These are phyloP conservation scores for Selaginella tamariscina DNA, from an alignment of 75 land plant genomes.

Conservation along the genomic window DNA sequence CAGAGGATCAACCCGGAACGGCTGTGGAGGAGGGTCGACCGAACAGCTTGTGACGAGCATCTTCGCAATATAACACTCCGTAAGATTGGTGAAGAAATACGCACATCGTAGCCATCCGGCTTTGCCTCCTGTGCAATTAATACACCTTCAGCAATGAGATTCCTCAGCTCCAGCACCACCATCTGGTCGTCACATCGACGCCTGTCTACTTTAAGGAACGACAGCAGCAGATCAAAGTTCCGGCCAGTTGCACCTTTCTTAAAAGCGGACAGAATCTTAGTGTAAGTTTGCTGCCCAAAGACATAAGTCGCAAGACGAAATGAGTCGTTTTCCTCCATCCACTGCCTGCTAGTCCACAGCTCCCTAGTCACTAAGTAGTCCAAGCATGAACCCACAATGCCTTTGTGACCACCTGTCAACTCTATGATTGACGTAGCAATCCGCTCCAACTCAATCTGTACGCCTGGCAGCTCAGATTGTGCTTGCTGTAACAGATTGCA, in stretches of 20 bases:
- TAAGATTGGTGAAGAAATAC: constrained; percentile 10
- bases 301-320: not conserved
- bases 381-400: constrained; percentile 7
- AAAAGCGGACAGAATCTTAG: constrained; percentile 6
- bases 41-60: not conserved
- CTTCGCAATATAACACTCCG: constrained; percentile 2
- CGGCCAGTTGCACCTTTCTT: not conserved
- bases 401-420: constrained; percentile 14
- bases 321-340: not conserved
- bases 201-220: constrained; percentile 10
- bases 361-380: not conserved
- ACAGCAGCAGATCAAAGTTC: constrained; percentile 9
- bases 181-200: constrained; percentile 7
- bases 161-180: constrained; percentile 9
- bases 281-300: constrained; percentile 9
- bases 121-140: constrained; percentile 2
- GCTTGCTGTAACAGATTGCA: not conserved
- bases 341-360: constrained; percentile 3
- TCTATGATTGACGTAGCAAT: constrained; percentile 4
- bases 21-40: constrained; percentile 2
- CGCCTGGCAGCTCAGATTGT: not conserved
- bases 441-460: not conserved
- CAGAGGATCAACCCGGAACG: constrained; percentile 8
- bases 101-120: constrained; percentile 6
- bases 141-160: constrained; percentile 9